phyloP scores from a whole-genome alignment of 306 rosid species.

The Quillaja saponaria region DNA sequence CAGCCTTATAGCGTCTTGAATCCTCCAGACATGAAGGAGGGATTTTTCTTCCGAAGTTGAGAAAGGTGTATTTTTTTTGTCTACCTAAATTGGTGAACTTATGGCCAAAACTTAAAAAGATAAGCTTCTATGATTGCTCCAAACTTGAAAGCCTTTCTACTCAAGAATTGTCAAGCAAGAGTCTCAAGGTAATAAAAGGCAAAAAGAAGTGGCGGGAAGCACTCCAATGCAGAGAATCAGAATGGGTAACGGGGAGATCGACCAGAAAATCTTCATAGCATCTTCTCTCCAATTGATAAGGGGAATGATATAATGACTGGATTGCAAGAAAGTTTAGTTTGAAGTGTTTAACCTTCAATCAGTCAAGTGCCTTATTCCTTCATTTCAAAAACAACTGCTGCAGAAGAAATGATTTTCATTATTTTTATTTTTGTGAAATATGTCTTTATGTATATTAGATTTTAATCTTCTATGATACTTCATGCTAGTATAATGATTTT shows the following conservation, averaged over 20 bases:
- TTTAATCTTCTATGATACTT: no score
- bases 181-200: neutral
- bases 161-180: neutral
- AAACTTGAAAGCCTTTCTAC: neutral
- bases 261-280: neutral
- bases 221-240: neutral
- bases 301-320: neutral
- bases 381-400: no score
- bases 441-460: no score
- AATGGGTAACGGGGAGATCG: neutral
- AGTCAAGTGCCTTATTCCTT: no score
- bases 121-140: constrained; percentile 8
- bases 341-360: neutral
- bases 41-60: neutral
- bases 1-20: no score
- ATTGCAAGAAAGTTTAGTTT: neutral
- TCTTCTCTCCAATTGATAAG: constrained; percentile 3
- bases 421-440: no score
- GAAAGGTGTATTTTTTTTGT: neutral
- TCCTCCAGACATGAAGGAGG: no score
- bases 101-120: neutral
- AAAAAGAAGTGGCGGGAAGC: constrained; percentile 15
- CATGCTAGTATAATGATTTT: no score
- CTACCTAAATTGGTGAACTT: neutral
- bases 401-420: no score